These are phyloP conservation scores for Diaporthe batatas DNA, from an alignment of 2,329 filamentous ascomycete genomes.

Conservation along the genomic window DNA sequence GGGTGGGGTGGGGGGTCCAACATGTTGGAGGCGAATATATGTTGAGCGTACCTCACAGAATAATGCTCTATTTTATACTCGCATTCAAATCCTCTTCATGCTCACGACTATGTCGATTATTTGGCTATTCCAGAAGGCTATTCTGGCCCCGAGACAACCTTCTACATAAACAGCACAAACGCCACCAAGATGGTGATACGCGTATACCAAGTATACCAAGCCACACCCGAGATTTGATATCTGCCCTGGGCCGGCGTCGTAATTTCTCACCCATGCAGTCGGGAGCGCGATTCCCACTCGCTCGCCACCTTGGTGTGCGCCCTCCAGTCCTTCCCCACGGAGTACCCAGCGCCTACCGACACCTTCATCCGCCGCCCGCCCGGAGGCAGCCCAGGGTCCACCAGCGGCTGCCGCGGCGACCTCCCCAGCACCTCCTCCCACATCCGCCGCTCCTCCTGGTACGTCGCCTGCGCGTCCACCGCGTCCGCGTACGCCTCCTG, in stretches of 20 bases:
- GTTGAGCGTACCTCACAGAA: neutral
- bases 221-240: slow-evolving; percentile 12
- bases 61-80: neutral
- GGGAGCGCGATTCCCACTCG: slow-evolving; percentile 57
- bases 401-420: slow-evolving; percentile 52
- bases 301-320: slow-evolving; percentile 52
- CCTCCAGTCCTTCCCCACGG: slow-evolving; percentile 57
- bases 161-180: neutral
- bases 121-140: neutral
- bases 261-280: slow-evolving; percentile 25
- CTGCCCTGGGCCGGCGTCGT: neutral
- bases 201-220: slow-evolving; percentile 25
- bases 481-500: slow-evolving; percentile 61
- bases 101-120: neutral
- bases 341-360: slow-evolving; percentile 54
- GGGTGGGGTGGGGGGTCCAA: neutral
- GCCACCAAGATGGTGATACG: slow-evolving; percentile 24
- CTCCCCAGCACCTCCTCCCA: slow-evolving; percentile 59
- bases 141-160: neutral
- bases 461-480: slow-evolving; percentile 56
- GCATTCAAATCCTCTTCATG: neutral
- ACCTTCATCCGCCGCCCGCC: slow-evolving; percentile 42
- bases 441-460: slow-evolving; percentile 58
- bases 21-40: too few species aligned
- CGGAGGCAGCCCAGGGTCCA: slow-evolving; percentile 34